Percentiles rank a stretch among this genome's conserved stretches.
phyloP scores from a whole-genome alignment of 345 rosid genomes.

The Pistacia atlantica region DNA sequence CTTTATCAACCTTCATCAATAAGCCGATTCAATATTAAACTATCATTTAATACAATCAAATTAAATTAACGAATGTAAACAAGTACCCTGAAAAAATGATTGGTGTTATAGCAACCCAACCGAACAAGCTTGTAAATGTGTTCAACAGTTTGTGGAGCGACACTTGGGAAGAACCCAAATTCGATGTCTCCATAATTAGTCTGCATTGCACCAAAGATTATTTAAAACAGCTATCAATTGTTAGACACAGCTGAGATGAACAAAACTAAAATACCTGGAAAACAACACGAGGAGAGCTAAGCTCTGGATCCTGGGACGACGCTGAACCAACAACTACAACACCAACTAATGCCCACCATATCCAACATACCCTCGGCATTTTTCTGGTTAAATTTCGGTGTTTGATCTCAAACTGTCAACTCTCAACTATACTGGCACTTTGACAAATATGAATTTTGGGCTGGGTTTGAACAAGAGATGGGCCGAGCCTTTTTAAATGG shows the following conservation, averaged over 20 bases:
- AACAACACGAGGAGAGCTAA: constrained; percentile 89
- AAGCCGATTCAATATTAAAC: neutral
- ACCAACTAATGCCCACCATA: constrained; percentile 23
- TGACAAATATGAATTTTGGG: neutral
- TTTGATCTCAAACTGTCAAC: constrained; percentile 25
- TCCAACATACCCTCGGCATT: constrained; percentile 33
- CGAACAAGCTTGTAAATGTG: constrained; percentile 96
- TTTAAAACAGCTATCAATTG: too few species aligned
- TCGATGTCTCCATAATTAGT: constrained; percentile 87
- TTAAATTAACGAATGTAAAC: too few species aligned
- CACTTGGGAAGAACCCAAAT: constrained; percentile 82
- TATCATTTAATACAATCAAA: too few species aligned
- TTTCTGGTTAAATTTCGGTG: constrained; percentile 18
- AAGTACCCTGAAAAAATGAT: constrained; percentile 91
- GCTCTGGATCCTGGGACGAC: constrained; percentile 57
- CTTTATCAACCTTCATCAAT: constrained; percentile 75
- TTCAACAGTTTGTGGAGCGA: constrained; percentile 90
- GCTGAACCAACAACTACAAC: constrained; percentile 26
- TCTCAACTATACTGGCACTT: neutral
- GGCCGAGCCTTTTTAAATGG: too few species aligned
- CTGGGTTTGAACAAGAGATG: too few species aligned
- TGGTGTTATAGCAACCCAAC: constrained; percentile 86
- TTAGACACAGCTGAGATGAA: neutral
- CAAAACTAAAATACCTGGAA: constrained; percentile 62
- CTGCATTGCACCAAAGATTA: constrained; percentile 38